Evolutionary conservation across 768 basidiomycete species (phyloP).

Genomic region (Pulveroboletus sp.): DNA sequence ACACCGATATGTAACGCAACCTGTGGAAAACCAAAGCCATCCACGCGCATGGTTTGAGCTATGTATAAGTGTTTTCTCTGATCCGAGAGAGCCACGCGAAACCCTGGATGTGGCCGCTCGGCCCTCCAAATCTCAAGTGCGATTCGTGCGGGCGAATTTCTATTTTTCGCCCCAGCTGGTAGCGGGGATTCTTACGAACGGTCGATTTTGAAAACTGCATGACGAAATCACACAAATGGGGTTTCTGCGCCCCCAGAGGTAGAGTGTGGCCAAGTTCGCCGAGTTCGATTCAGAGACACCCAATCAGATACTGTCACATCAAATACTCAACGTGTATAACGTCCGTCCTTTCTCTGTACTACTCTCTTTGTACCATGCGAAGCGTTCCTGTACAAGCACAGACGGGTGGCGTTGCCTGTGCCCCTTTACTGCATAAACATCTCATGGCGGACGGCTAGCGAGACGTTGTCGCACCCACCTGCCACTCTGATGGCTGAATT

Average conservation of each 20-base stretch:
- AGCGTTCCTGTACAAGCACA: slow-evolving; percentile 19
- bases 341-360: slow-evolving; percentile 14
- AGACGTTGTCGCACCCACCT: slow-evolving; percentile 21
- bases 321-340: slow-evolving; percentile 22
- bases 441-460: slow-evolving; percentile 18
- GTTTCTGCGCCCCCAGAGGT: slow-evolving; percentile 18
- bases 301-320: slow-evolving; percentile 20
- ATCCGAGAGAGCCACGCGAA: slow-evolving; percentile 23
- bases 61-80: neutral
- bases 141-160: slow-evolving; percentile 18
- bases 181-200: slow-evolving; percentile 21
- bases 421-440: slow-evolving; percentile 14
- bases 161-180: slow-evolving; percentile 12
- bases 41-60: no score
- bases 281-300: slow-evolving; percentile 17
- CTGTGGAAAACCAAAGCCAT: neutral
- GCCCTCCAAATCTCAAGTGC: slow-evolving; percentile 25
- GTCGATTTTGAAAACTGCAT: slow-evolving; percentile 9
- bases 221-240: slow-evolving; percentile 24
- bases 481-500: slow-evolving; percentile 15
- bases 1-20: slow-evolving; percentile 16
- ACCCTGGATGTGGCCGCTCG: slow-evolving; percentile 15
- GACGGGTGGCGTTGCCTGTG: slow-evolving; percentile 19
- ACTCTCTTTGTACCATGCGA: slow-evolving; percentile 24
- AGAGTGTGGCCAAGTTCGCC: slow-evolving; percentile 19